Base-by-base conservation (phyloP, 768 basidiomycete genomes). In the Lentinula sp. region DNA sequence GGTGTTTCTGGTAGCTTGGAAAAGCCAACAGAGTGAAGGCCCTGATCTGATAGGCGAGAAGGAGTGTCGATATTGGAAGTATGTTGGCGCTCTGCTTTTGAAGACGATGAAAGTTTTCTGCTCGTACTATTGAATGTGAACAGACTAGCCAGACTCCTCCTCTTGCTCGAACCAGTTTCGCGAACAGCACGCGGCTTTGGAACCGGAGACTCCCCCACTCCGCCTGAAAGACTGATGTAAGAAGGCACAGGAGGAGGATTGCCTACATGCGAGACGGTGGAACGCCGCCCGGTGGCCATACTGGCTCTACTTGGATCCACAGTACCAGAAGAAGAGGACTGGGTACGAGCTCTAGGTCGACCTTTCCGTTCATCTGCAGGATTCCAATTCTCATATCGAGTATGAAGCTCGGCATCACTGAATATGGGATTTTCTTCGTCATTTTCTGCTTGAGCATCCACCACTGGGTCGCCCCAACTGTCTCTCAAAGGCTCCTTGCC, bases 121-220 rank as follows among this genome's bases (percentile, higher is more conserved):
- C 66, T 68, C 33, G 69, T 57, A 36, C 66, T 68, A 36, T 78
- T 77, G 62, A 86, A 80, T 6, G 77, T 73, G 65, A 87, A 83
- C 54, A 86, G 73, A 68, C 76, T 82, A 3, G 79, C 76, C 5
- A 86, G 67, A 66, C 85, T 86, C n/a, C 7, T 85, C 77, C 67
- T 77, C 79, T 56, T 63, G 62, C 6, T 65, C 57, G 45, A 58
- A 64, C 32, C 57, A 54, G 57, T 35, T 60, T 45, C 49, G 73
- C 69, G 65, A 70, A 69, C 51, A 70, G 53, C 68, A 60, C 70
- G 74, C 6, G 63, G 68, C 37, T 64, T 75, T 10, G 73, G 82
- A 52, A 71, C 71, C 4, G 90, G 90, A 0, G 86, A 82, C 62
- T 87, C 85, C 33, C 88, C 88, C 20, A 91, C 80, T 28, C 85